Conservation (phyloP, 441 rosid genomes). For the Bocquillonia castaneifolia region DNA sequence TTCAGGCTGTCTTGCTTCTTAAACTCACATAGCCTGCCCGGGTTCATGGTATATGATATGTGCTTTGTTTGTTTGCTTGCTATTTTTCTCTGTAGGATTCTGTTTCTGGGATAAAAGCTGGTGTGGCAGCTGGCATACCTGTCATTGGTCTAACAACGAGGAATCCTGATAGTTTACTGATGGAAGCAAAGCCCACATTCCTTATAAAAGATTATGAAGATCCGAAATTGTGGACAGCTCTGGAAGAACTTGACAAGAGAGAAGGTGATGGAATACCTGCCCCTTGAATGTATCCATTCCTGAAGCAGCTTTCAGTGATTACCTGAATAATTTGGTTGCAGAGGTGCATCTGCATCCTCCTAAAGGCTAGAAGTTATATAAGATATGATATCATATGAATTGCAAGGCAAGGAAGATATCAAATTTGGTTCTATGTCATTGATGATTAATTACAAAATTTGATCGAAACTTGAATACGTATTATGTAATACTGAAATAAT, state of each 20-base stretch:
- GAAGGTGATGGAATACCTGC: constrained; percentile 12
- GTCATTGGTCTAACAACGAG: constrained; percentile 79
- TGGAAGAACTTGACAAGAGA: constrained; percentile 58
- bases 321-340: constrained; percentile 11
- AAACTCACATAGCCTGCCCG: background rate
- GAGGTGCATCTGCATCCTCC: background rate
- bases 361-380: background rate
- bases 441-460: background rate
- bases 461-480: background rate
- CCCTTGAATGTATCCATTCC: constrained; percentile 17
- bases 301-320: too few species aligned
- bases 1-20: background rate
- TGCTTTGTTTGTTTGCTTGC: background rate
- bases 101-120: constrained; percentile 82
- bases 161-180: constrained; percentile 53
- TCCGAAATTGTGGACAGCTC: constrained; percentile 66
- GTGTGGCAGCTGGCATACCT: constrained; percentile 92
- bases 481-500: background rate
- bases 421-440: background rate
- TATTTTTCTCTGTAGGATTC: constrained; percentile 50
- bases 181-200: constrained; percentile 73
- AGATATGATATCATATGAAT: background rate
- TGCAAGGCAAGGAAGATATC: background rate
- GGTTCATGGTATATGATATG: background rate
- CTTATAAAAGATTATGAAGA: constrained; percentile 71